Percentiles rank a stretch among this genome's conserved stretches.
Conservation (phyloP, 2,329 filamentous ascomycete species). For the Zelopaecilomyces penicillatus region DNA sequence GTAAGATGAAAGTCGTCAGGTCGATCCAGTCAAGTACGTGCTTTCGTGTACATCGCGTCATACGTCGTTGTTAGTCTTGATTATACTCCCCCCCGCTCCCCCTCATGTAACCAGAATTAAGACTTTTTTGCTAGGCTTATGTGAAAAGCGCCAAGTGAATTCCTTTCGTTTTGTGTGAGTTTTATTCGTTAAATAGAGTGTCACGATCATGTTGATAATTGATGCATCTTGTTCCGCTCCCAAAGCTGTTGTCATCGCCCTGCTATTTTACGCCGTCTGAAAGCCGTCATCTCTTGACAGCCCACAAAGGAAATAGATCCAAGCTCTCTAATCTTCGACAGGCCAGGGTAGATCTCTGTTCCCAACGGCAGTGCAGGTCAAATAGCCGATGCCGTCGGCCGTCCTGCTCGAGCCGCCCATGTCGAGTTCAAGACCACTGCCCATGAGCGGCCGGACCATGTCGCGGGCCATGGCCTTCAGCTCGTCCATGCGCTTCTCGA, state of each 20-base stretch:
- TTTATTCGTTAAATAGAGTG: too few relatives aligned
- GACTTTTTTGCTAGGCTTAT: too few relatives aligned
- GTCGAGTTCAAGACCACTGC: constrained; percentile 76
- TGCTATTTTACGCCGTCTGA: neutral
- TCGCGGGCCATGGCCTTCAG: constrained; percentile 77
- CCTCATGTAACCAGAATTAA: too few relatives aligned
- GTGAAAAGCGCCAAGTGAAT: too few relatives aligned
- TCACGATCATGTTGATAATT: too few relatives aligned
- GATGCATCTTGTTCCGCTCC: too few relatives aligned
- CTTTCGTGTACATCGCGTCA: too few relatives aligned
- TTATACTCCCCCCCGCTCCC: too few relatives aligned
- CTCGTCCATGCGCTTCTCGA: constrained; percentile 83
- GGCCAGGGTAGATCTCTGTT: constrained; percentile 45
- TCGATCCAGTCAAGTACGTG: too few relatives aligned
- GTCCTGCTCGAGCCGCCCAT: constrained; percentile 35
- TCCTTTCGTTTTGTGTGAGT: too few relatives aligned
- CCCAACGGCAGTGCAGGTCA: constrained; percentile 42
- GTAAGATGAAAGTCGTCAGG: too few relatives aligned
- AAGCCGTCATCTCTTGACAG: neutral
- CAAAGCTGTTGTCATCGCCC: neutral
- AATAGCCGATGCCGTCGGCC: constrained; percentile 37
- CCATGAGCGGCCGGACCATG: constrained; percentile 76
- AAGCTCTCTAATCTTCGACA: constrained; percentile 23
- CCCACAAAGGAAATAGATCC: neutral
- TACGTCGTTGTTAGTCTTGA: too few relatives aligned